phyloP scores from a whole-genome alignment of 768 basidiomycete species.

The Lyophyllum atratum region DNA sequence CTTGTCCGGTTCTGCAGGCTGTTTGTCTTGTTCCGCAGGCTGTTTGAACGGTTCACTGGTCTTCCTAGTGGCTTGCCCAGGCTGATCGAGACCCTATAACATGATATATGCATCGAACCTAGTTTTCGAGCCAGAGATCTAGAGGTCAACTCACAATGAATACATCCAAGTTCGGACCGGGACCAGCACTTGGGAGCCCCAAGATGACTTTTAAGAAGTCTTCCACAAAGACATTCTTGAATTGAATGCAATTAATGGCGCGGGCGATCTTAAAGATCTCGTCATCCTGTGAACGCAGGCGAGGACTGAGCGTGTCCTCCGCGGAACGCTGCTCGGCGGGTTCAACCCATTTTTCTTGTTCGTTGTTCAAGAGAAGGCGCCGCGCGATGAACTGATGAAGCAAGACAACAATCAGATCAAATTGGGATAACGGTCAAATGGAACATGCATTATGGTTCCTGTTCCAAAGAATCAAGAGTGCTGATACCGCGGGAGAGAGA shows the following conservation, averaged over 20 bases:
- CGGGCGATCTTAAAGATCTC: slow-evolving; percentile 27
- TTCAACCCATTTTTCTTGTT: slow-evolving; percentile 19
- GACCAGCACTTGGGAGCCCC: slow-evolving; percentile 19
- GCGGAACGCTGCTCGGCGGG: slow-evolving; percentile 2
- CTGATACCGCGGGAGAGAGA: slow-evolving; percentile 16
- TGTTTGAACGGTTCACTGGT: too few species aligned
- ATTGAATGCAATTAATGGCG: slow-evolving; percentile 25
- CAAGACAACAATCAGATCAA: too few species aligned
- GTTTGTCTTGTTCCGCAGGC: too few species aligned
- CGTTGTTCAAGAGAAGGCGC: slow-evolving; percentile 19
- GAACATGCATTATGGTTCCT: slow-evolving; percentile 24
- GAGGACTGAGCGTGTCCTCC: slow-evolving; percentile 2
- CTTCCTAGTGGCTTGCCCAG: too few species aligned
- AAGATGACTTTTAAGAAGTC: slow-evolving; percentile 27
- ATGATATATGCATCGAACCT: background rate
- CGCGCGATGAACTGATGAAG: slow-evolving; percentile 19
- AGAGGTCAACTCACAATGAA: slow-evolving; percentile 12
- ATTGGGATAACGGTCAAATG: too few species aligned
- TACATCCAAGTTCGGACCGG: slow-evolving; percentile 16
- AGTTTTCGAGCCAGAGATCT: too few species aligned
- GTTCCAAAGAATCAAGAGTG: slow-evolving; percentile 24
- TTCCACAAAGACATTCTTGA: slow-evolving; percentile 25
- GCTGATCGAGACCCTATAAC: slow-evolving; percentile 2
- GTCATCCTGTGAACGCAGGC: slow-evolving; percentile 21
- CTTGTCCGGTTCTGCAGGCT: too few species aligned